Percentiles rank a stretch among this genome's conserved stretches.
Conservation (phyloP, 768 basidiomycete species). For the Xerocomellus amylosporus region DNA sequence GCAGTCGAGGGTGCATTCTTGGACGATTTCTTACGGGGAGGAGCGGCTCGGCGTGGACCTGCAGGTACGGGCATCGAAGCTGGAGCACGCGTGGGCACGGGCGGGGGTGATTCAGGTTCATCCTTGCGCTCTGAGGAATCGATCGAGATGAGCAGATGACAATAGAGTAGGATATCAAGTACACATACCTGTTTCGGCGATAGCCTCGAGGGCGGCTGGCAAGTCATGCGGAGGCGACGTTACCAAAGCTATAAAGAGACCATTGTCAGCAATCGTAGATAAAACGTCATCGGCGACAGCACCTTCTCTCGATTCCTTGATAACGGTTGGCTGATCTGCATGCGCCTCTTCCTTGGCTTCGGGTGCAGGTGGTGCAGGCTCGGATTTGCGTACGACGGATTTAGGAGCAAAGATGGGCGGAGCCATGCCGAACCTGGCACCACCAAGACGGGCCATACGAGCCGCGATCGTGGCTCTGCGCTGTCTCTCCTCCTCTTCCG, state of each 20-base stretch:
- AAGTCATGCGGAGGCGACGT: slow-evolving; percentile 16
- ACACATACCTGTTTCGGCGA: slow-evolving; percentile 19
- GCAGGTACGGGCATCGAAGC: slow-evolving; percentile 71
- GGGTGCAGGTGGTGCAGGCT: slow-evolving; percentile 14
- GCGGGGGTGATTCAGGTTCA: slow-evolving; percentile 28
- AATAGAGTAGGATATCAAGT: neutral
- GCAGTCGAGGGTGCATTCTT: slow-evolving; percentile 45
- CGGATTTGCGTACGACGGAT: slow-evolving; percentile 38
- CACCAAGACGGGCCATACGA: slow-evolving; percentile 90
- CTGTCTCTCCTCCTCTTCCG: slow-evolving; percentile 68
- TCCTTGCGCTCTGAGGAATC: slow-evolving; percentile 18
- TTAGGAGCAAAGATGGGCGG: slow-evolving; percentile 67
- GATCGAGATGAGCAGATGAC: slow-evolving; percentile 5
- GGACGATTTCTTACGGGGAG: slow-evolving; percentile 63
- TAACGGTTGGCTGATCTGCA: slow-evolving; percentile 3
- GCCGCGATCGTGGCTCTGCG: slow-evolving; percentile 86
- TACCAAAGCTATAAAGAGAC: slow-evolving; percentile 6
- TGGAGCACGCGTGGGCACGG: slow-evolving; percentile 40
- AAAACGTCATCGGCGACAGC: neutral
- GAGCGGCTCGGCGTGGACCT: slow-evolving; percentile 69
- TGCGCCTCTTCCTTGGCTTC: slow-evolving; percentile 25
- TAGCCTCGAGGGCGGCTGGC: slow-evolving; percentile 1
- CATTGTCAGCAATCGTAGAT: slow-evolving; percentile 7
- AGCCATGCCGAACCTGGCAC: slow-evolving; percentile 76
- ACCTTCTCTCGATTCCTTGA: slow-evolving; percentile 23